Percentiles rank a stretch among this genome's conserved stretches.
These are phyloP conservation scores for Apiospora pterosperma DNA, from an alignment of 2,329 filamentous ascomycete species.

Conservation along the genomic window DNA sequence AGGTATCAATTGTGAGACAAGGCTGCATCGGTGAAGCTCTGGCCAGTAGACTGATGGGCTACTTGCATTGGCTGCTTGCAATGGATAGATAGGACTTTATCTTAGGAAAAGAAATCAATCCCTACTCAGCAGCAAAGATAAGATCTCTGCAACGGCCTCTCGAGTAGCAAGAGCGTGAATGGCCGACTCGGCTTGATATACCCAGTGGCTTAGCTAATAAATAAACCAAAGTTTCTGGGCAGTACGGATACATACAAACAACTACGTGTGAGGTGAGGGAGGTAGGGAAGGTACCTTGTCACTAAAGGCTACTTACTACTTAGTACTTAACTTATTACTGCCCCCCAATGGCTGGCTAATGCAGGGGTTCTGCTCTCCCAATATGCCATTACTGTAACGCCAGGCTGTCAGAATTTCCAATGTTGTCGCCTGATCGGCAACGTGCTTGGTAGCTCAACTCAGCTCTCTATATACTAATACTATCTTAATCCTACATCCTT, in stretches of 20 bases:
- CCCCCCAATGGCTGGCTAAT: too few relatives aligned
- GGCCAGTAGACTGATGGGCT: neutral
- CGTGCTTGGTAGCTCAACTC: neutral
- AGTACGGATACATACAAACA: too few relatives aligned
- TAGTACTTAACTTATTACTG: too few relatives aligned
- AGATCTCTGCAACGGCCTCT: neutral
- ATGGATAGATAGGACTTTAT: neutral
- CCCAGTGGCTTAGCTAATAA: neutral
- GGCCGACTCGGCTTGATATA: neutral
- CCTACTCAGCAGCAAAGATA: neutral
- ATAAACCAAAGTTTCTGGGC: too few relatives aligned
- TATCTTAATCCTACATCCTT: neutral
- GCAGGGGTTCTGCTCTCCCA: too few relatives aligned
- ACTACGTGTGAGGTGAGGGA: too few relatives aligned
- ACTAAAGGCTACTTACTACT: too few relatives aligned
- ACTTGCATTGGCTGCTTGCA: neutral
- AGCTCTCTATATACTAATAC: neutral
- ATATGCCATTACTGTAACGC: conserved; percentile 1
- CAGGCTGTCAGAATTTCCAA: neutral
- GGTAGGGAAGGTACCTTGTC: too few relatives aligned
- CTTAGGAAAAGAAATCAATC: neutral
- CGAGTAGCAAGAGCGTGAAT: neutral
- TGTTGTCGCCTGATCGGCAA: neutral
- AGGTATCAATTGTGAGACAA: conserved; percentile 1
- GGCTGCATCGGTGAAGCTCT: conserved; percentile 1